These are phyloP conservation scores for Aegle marmelos DNA, from an alignment of 345 rosid species.

Conservation along the genomic window DNA sequence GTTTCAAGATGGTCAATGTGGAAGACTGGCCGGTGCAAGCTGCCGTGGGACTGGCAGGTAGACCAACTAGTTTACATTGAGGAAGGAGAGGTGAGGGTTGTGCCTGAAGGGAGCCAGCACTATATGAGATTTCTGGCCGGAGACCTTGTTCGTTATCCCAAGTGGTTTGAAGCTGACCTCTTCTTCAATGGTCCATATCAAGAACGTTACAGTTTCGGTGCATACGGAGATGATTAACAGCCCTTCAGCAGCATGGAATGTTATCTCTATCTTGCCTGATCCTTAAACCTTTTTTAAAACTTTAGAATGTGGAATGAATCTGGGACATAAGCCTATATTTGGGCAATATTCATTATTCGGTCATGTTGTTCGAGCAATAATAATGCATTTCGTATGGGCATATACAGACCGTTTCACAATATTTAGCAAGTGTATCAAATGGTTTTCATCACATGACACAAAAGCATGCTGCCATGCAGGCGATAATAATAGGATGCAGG, in stretches of 20 bases:
- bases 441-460: background rate
- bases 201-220: constrained; percentile 83
- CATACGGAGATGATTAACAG: constrained; percentile 73
- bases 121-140: constrained; percentile 86
- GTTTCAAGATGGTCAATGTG: constrained; percentile 83
- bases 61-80: constrained; percentile 93
- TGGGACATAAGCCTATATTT: background rate
- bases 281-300: background rate
- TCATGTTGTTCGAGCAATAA: background rate
- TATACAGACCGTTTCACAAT: background rate
- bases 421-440: background rate
- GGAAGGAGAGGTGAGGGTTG: constrained; percentile 97
- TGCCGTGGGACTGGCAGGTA: constrained; percentile 96
- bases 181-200: constrained; percentile 79
- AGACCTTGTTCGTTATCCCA: constrained; percentile 85
- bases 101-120: constrained; percentile 74
- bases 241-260: background rate
- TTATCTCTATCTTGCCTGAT: background rate
- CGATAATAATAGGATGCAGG: background rate
- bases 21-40: constrained; percentile 80
- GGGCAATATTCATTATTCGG: background rate
- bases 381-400: background rate
- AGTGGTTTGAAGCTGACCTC: constrained; percentile 96
- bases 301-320: background rate
- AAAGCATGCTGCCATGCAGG: background rate